phyloP scores from a whole-genome alignment of 2,329 filamentous ascomycete genomes.

The Pyrenochaeta sp. region DNA sequence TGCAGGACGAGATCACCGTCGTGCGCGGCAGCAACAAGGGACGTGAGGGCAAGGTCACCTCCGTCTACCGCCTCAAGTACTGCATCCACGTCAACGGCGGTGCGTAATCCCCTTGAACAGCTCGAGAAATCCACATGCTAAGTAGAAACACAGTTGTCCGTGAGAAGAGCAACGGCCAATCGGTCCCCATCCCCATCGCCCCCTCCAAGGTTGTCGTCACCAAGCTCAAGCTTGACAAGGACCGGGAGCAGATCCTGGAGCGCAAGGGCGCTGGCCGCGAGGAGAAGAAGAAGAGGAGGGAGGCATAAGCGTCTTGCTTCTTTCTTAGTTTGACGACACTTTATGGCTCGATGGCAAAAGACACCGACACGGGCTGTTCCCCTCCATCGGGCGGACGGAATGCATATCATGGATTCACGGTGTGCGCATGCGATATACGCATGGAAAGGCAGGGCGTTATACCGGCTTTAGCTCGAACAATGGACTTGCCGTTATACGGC shows the following conservation, averaged over 20 bases:
- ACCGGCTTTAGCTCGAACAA: conserved; percentile 50
- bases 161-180: conserved; percentile 97
- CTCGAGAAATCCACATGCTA: conserved; percentile 21
- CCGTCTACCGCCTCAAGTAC: conserved; percentile 85
- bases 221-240: conserved; percentile 98
- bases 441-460: conserved; percentile 50
- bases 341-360: conserved; percentile 46
- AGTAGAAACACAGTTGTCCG: conserved; percentile 69
- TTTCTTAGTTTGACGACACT: conserved; percentile 49
- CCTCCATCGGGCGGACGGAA: conserved; percentile 49
- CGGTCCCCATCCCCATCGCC: conserved; percentile 91
- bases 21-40: conserved; percentile 96
- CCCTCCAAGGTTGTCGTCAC: conserved; percentile 97
- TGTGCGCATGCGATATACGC: conserved; percentile 44
- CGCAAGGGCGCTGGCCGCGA: conserved; percentile 84
- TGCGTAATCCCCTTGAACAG: conserved; percentile 28
- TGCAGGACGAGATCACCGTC: conserved; percentile 81
- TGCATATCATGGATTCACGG: conserved; percentile 49
- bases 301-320: conserved; percentile 55
- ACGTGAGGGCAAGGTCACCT: conserved; percentile 96
- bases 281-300: conserved; percentile 73
- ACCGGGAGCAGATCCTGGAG: conserved; percentile 87
- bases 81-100: conserved; percentile 92
- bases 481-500: conserved; percentile 46
- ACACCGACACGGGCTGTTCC: conserved; percentile 44